Evolutionary conservation across 2,329 filamentous ascomycete species (phyloP), one percentile per base, ranked within the genome.

Genomic region (Exophiala spinifera): DNA sequence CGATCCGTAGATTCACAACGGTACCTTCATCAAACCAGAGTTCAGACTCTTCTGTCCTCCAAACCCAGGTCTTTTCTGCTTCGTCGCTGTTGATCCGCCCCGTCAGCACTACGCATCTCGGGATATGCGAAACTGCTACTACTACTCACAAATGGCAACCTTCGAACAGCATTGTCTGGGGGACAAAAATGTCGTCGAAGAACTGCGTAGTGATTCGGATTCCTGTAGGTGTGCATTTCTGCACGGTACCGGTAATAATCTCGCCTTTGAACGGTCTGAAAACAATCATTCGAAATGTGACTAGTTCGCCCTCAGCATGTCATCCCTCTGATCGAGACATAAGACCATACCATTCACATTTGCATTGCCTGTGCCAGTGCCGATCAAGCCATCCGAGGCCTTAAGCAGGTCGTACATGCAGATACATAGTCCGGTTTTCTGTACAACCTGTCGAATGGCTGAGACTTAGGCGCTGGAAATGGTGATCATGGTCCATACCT

Each of bases 261-360:
- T 99, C 94, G 45, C 90, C 89, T 68, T 95, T 95, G 76, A 96
- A 97, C 0, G 94, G 94, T 20, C 94, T 85, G 71, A 97, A 99
- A 25, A 99, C 91, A 15, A 96, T 80, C 67, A 99, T 79, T 19
- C 91, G 88, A 67, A 97, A 99, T 69, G 95, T 91, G 46, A 95
- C 92, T 94, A 61, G 15, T 10, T 10, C 11, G 11, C 37, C 28
- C 42, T 21, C 43, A 50, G 49, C 42, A 20, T 36, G 28, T 13
- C 10, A 15, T 34, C 34, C 10, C 46, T 53, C 37, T 53, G 25
- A 20, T 7, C 15, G n/a, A 28, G n/a, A n/a, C 50, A 19, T 19
- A 46, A 31, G 36, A 51, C 51, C 73, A 55, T 76, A 91, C 90
- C 88, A 69, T 97, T 97, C 42, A 97, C 89, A 65, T 97, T 96